A percentile compares a stretch with the other conserved stretches of the same genome.
These are phyloP conservation scores for Ceratocystis ficicola DNA, from an alignment of 2,329 filamentous ascomycete genomes.

Conservation along the genomic window DNA sequence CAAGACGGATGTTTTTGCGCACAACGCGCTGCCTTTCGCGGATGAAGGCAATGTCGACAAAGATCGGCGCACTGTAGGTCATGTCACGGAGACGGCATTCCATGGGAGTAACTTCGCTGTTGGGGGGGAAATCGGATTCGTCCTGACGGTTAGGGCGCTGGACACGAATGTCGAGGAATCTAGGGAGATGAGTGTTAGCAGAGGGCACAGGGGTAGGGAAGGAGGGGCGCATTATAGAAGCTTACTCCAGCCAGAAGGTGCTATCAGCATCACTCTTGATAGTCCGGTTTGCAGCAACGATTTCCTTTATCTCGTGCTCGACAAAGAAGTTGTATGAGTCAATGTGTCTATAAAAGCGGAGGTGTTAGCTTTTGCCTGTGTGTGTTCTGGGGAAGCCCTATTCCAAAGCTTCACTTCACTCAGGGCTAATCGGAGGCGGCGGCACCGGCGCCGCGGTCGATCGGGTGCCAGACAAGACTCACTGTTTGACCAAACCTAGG, in stretches of 20 bases:
- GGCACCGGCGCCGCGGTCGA: slow-evolving; percentile 11
- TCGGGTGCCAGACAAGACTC: slow-evolving; percentile 8
- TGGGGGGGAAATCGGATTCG: slow-evolving; percentile 55
- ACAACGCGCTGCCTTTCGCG: slow-evolving; percentile 66
- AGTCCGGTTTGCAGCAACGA: slow-evolving; percentile 78
- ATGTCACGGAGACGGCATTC: slow-evolving; percentile 93
- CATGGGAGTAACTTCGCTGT: slow-evolving; percentile 75
- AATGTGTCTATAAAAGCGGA: slow-evolving; percentile 50
- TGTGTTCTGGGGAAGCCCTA: no score
- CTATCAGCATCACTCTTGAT: slow-evolving; percentile 88
- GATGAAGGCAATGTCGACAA: slow-evolving; percentile 83
- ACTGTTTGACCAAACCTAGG: slow-evolving; percentile 22
- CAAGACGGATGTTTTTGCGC: slow-evolving; percentile 66
- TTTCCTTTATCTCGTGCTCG: slow-evolving; percentile 92
- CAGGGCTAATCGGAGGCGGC: not conserved
- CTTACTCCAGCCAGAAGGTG: slow-evolving; percentile 72
- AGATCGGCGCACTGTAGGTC: slow-evolving; percentile 92
- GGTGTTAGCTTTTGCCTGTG: not conserved
- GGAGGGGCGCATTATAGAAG: not conserved
- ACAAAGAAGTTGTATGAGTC: slow-evolving; percentile 99
- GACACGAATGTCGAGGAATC: slow-evolving; percentile 78
- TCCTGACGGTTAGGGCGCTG: slow-evolving; percentile 69
- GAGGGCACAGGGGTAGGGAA: not conserved
- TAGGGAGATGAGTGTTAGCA: slow-evolving; percentile 23
- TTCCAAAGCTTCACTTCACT: no score